Evolutionary conservation across 306 rosid species (phyloP), one percentile per base, ranked within the genome.

Genomic region (Alnus glutinosa): DNA sequence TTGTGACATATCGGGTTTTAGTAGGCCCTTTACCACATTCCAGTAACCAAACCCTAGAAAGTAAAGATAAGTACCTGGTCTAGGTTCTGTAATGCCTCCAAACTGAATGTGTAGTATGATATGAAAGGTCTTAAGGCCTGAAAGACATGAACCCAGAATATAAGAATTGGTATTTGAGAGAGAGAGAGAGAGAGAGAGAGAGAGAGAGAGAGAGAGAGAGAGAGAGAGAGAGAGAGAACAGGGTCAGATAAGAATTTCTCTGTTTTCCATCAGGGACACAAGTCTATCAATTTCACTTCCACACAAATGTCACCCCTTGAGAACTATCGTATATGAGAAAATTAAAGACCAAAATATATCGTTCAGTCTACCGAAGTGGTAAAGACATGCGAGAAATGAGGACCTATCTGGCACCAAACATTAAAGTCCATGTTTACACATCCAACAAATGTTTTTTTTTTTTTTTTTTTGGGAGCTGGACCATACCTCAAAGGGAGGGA

Each of bases 121-220:
- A 90, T 78, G 82, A 85, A 92, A 80, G 98, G 97, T 86, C 97
- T 94, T 28, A n/a, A 74, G 62, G 97, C 97, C 98, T 94, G 92
- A 57, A 77, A 69, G 55, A 55, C 2, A 82, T 52, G 72, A 79
- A 81, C 66, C 76, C 57, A 73, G 32, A 78, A 64, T 66, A 73
- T 5, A 36, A 74, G 66, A 75, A 15, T 51, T 13, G 42, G 46
- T 62, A 18, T 23, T 2, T 70, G 70, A 58, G 18, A 79, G 76
- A 59, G 50, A 54, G 71, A 42, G 34, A n/a, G 34, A n/a, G 14
- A 79, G 76, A 59, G 50, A 54, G 71, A 42, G 36, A n/a, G 42
- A 62, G 50, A 70, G 66, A 62, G 70, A n/a, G n/a, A n/a, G n/a
- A 79, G 74, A 54, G 50, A 54, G 71, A 42, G 36, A n/a, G 70